A percentile compares a stretch with the other conserved stretches of the same genome.
Conservation (phyloP, 2,329 filamentous ascomycete species). For the Talaromyces marneffei region DNA sequence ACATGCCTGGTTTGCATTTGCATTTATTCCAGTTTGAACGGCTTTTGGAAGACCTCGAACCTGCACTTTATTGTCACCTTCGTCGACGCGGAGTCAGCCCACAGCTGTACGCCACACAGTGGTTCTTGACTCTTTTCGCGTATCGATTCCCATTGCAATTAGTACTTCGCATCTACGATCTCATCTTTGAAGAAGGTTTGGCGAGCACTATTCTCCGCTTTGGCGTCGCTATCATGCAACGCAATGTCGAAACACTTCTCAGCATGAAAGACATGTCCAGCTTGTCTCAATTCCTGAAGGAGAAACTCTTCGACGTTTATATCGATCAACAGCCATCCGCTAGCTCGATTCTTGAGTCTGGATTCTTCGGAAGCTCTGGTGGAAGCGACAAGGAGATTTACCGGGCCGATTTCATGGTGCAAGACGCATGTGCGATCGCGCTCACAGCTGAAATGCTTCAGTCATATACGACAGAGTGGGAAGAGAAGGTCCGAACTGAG, state of each 20-base stretch:
- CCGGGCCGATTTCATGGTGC: slow-evolving; percentile 84
- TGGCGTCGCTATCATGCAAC: slow-evolving; percentile 91
- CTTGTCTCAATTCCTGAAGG: slow-evolving; percentile 84
- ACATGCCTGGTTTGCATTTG: slow-evolving; percentile 93
- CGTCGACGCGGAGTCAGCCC: slow-evolving; percentile 80
- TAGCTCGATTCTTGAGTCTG: slow-evolving; percentile 89
- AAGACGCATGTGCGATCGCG: slow-evolving; percentile 83
- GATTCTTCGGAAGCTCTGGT: slow-evolving; percentile 91
- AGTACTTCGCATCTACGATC: slow-evolving; percentile 91
- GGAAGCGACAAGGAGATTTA: slow-evolving; percentile 92
- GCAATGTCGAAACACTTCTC: slow-evolving; percentile 73
- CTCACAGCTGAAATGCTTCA: slow-evolving; percentile 78
- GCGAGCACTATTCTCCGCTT: slow-evolving; percentile 87
- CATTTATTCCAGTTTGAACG: slow-evolving; percentile 93
- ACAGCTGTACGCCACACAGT: slow-evolving; percentile 94
- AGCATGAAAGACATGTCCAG: slow-evolving; percentile 86
- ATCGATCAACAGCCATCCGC: slow-evolving; percentile 90
- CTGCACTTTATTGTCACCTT: slow-evolving; percentile 89
- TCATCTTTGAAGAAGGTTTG: slow-evolving; percentile 88
- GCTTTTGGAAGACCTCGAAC: slow-evolving; percentile 86
- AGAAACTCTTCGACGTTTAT: slow-evolving; percentile 91
- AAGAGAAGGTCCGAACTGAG: slow-evolving; percentile 77
- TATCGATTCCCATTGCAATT: slow-evolving; percentile 96
- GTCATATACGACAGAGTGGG: slow-evolving; percentile 80
- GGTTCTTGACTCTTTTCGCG: slow-evolving; percentile 97